Evolutionary conservation across 768 basidiomycete genomes (phyloP).

Genomic region (Boletellus emodensis): DNA sequence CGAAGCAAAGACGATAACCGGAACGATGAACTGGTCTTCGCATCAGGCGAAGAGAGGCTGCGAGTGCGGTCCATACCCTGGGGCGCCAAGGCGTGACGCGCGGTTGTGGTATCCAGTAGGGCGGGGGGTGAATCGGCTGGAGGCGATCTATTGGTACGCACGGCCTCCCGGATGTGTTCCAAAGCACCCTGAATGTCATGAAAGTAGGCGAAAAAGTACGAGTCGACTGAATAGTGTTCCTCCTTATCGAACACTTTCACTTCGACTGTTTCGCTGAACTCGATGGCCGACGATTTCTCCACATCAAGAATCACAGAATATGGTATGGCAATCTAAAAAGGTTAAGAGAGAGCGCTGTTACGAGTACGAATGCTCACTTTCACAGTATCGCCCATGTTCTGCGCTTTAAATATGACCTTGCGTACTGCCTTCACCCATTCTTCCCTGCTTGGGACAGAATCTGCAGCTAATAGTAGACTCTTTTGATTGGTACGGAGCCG

Average conservation of each 20-base stretch:
- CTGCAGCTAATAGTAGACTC: slow-evolving; percentile 64
- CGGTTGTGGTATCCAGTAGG: slow-evolving; percentile 58
- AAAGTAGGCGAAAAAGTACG: slow-evolving; percentile 96
- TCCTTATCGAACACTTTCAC: slow-evolving; percentile 83
- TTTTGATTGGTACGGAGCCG: slow-evolving; percentile 82
- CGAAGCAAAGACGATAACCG: slow-evolving; percentile 61
- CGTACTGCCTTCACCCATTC: slow-evolving; percentile 96
- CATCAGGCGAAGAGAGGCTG: slow-evolving; percentile 34
- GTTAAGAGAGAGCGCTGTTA: slow-evolving; percentile 2
- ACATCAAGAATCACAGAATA: slow-evolving; percentile 87
- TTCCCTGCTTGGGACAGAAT: slow-evolving; percentile 78
- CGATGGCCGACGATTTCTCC: slow-evolving; percentile 83
- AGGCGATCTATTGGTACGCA: slow-evolving; percentile 51
- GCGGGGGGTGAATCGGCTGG: slow-evolving; percentile 19
- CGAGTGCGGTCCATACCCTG: slow-evolving; percentile 38
- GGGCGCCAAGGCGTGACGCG: slow-evolving; percentile 30
- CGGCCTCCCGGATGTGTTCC: slow-evolving; percentile 74
- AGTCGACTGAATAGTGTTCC: slow-evolving; percentile 75
- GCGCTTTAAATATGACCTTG: slow-evolving; percentile 92
- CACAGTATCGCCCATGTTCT: slow-evolving; percentile 94
- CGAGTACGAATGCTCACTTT: slow-evolving; percentile 50
- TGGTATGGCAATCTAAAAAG: slow-evolving; percentile 80
- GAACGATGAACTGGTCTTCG: slow-evolving; percentile 46
- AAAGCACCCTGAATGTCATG: slow-evolving; percentile 73
- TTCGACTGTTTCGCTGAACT: slow-evolving; percentile 96